A percentile compares a stretch with the other conserved stretches of the same genome.
phyloP scores from a whole-genome alignment of 1,284 basidiomycete genomes.

The Rhizoctonia solani region DNA sequence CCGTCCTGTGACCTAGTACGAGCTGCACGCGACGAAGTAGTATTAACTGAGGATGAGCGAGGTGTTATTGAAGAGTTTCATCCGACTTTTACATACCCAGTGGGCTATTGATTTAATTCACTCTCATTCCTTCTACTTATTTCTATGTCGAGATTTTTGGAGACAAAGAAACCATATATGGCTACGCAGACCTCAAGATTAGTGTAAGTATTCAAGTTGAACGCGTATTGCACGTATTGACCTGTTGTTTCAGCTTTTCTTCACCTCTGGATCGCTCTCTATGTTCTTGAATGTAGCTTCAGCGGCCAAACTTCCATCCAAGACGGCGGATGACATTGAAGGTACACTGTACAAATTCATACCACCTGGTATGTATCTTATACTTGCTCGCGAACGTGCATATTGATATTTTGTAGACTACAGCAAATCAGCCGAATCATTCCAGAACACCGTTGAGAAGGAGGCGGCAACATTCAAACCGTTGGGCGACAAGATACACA shows the following conservation, averaged over 20 bases:
- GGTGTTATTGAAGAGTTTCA: slow-evolving; percentile 69
- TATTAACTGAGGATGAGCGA: slow-evolving; percentile 55
- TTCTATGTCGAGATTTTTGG: slow-evolving; percentile 73
- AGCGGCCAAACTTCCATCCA: slow-evolving; percentile 66
- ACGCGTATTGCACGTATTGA: background rate
- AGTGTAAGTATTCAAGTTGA: slow-evolving; percentile 60
- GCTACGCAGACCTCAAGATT: slow-evolving; percentile 81
- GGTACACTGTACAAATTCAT: slow-evolving; percentile 78
- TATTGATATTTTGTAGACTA: slow-evolving; percentile 54
- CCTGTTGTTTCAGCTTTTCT: slow-evolving; percentile 60
- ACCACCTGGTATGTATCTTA: slow-evolving; percentile 59
- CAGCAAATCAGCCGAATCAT: slow-evolving; percentile 65
- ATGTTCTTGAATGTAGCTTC: slow-evolving; percentile 76
- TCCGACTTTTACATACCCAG: slow-evolving; percentile 87
- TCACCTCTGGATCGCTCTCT: slow-evolving; percentile 84
- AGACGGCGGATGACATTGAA: slow-evolving; percentile 87
- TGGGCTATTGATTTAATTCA: slow-evolving; percentile 47
- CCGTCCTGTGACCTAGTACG: slow-evolving; percentile 55
- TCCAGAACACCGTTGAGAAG: slow-evolving; percentile 68
- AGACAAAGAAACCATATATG: slow-evolving; percentile 95
- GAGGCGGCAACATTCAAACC: slow-evolving; percentile 80
- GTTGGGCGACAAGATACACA: slow-evolving; percentile 72
- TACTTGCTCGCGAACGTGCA: background rate
- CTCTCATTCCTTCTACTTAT: background rate
- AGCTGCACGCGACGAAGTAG: slow-evolving; percentile 62